Percentiles rank a stretch among this genome's conserved stretches.
These are phyloP conservation scores for Fomitopsis palustris DNA, from an alignment of 1,284 basidiomycete genomes.

Conservation along the genomic window DNA sequence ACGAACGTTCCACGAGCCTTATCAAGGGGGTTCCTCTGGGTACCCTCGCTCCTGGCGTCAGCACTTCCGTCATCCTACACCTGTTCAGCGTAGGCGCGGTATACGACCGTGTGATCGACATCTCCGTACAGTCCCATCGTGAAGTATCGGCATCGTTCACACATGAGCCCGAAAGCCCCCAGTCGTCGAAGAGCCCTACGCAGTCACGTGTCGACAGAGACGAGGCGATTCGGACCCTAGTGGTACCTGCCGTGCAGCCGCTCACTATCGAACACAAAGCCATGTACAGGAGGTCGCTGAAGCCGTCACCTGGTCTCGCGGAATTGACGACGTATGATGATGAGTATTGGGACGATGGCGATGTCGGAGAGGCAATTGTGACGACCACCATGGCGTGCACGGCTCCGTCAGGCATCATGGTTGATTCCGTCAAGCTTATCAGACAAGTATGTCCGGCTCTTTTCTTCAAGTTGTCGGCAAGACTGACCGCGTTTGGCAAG, in stretches of 20 bases:
- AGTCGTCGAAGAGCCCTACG: constrained; percentile 14
- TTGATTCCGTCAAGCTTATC: constrained; percentile 47
- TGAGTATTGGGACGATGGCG: constrained; percentile 49
- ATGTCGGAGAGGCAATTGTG: constrained; percentile 54
- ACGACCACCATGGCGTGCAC: constrained; percentile 46
- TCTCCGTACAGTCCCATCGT: constrained; percentile 63
- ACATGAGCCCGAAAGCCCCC: constrained; percentile 17
- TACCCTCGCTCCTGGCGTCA: constrained; percentile 51
- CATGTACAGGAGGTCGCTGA: constrained; percentile 41
- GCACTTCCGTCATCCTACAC: constrained; percentile 54
- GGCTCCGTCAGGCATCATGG: constrained; percentile 49
- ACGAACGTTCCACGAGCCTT: constrained; percentile 60
- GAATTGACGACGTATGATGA: constrained; percentile 56
- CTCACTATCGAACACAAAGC: constrained; percentile 49
- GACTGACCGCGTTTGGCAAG: constrained; percentile 31
- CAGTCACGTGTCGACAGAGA: constrained; percentile 37
- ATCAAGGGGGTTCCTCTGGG: constrained; percentile 73
- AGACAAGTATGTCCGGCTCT: constrained; percentile 38
- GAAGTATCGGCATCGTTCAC: constrained; percentile 21
- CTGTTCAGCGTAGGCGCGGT: constrained; percentile 55
- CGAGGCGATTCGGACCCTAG: constrained; percentile 62
- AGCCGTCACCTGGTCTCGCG: constrained; percentile 39
- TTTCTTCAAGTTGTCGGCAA: not conserved
- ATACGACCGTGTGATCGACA: constrained; percentile 68
- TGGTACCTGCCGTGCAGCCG: constrained; percentile 54